Evolutionary conservation across 495 filamentous ascomycete species (phyloP).

Genomic region (Xylaria venustula): DNA sequence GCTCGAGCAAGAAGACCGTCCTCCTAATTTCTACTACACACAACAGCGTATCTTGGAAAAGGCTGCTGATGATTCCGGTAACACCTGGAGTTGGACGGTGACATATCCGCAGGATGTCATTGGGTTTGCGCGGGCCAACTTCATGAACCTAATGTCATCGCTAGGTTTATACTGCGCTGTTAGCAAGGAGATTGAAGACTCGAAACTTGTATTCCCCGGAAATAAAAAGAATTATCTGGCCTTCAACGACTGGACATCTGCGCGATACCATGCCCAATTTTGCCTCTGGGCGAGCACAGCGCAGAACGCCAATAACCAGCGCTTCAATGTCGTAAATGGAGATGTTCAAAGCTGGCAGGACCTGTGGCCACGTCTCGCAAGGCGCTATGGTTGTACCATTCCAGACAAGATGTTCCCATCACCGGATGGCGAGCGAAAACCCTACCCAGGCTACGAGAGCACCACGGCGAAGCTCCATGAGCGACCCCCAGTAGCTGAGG

Average conservation of each 20-base stretch:
- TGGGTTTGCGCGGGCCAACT: conserved; percentile 49
- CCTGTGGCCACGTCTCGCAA: conserved; percentile 54
- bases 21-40: conserved; percentile 49
- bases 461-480: no score
- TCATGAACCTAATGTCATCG: conserved; percentile 55
- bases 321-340: conserved; percentile 58
- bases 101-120: conserved; percentile 58
- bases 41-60: conserved; percentile 46
- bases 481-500: conserved; percentile 42
- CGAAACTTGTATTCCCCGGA: conserved; percentile 49
- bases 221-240: conserved; percentile 45
- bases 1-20: conserved; percentile 34
- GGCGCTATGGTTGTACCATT: conserved; percentile 45
- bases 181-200: conserved; percentile 42
- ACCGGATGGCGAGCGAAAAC: conserved; percentile 14
- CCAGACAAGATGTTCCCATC: conserved; percentile 45
- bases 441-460: no score
- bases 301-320: conserved; percentile 45
- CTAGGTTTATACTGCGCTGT: conserved; percentile 53
- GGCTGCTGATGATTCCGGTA: conserved; percentile 27
- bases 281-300: conserved; percentile 51
- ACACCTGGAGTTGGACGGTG: conserved; percentile 44
- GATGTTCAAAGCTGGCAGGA: conserved; percentile 54
- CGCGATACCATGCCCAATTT: conserved; percentile 52
- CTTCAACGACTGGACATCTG: conserved; percentile 52